Conservation (phyloP, 805 yeast species). For the Hyphopichia homilentoma region DNA sequence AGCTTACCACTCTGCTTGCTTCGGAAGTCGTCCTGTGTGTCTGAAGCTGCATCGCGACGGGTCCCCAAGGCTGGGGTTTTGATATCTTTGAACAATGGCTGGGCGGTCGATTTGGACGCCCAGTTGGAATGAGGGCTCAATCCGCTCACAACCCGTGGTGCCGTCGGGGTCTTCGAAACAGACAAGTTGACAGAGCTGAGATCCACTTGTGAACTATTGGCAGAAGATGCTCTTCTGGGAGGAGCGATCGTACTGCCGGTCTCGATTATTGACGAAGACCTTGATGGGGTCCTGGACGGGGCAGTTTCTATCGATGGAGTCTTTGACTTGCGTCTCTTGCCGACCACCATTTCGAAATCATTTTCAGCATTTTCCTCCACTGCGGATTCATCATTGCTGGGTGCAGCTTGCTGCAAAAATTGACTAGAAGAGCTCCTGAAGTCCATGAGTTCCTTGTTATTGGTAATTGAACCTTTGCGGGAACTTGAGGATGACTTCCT, state of each 20-base stretch:
- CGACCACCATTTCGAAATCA: constrained; percentile 13
- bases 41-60: background rate
- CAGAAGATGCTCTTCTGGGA: constrained; percentile 1
- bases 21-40: constrained; percentile 7
- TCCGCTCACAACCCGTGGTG: constrained; percentile 7
- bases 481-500: constrained; percentile 6
- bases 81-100: constrained; percentile 10
- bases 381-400: constrained; percentile 14
- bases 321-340: constrained; percentile 1
- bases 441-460: constrained; percentile 15
- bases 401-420: too few species aligned
- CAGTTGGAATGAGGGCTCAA: constrained; percentile 25
- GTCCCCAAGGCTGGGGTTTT: constrained; percentile 1
- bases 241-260: background rate
- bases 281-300: background rate
- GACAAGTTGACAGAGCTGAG: background rate
- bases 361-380: constrained; percentile 15
- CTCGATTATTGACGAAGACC: constrained; percentile 2
- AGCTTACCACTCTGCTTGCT: constrained; percentile 19
- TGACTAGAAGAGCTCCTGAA: constrained; percentile 18
- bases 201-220: background rate
- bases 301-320: too few species aligned
- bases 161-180: background rate
- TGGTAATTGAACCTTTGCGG: constrained; percentile 19
- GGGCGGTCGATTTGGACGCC: constrained; percentile 16